These are phyloP conservation scores for Tuber microsphaerosporum DNA, from an alignment of 495 filamentous ascomycete genomes.

Conservation along the genomic window DNA sequence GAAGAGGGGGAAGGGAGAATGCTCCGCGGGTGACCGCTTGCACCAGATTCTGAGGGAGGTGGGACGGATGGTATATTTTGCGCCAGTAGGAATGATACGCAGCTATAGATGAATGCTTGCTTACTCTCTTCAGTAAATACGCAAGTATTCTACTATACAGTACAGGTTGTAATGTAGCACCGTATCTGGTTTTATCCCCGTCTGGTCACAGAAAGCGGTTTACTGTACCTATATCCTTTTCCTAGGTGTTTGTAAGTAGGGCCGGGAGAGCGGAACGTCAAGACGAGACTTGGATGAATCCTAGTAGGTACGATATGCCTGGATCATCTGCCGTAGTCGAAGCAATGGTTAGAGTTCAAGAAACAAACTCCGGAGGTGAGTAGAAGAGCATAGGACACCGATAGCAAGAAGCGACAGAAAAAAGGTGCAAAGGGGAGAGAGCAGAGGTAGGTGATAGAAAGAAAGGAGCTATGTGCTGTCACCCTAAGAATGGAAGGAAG, in stretches of 20 bases:
- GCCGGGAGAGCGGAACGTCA: not conserved
- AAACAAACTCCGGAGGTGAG: not conserved
- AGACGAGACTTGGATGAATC: not conserved
- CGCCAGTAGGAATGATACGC: not conserved
- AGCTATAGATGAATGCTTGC: not conserved
- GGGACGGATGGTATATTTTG: not conserved
- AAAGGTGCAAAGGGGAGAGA: too few species aligned
- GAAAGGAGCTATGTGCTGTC: not conserved
- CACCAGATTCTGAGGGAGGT: not conserved
- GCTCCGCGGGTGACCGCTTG: too few species aligned
- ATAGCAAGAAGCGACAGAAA: too few species aligned
- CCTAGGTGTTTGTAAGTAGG: not conserved
- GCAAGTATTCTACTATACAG: not conserved
- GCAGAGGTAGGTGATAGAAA: not conserved
- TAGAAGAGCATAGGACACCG: not conserved
- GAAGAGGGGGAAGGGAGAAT: not conserved
- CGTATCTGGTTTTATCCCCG: not conserved
- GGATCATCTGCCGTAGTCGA: not conserved
- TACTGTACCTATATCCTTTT: not conserved
- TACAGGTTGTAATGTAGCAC: not conserved
- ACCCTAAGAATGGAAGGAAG: constrained; percentile 14
- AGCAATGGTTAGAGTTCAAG: not conserved
- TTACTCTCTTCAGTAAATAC: not conserved
- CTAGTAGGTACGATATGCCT: not conserved
- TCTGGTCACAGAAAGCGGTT: not conserved